Evolutionary conservation across 2,329 filamentous ascomycete genomes (phyloP).

Genomic region (Cordyceps farinosa): DNA sequence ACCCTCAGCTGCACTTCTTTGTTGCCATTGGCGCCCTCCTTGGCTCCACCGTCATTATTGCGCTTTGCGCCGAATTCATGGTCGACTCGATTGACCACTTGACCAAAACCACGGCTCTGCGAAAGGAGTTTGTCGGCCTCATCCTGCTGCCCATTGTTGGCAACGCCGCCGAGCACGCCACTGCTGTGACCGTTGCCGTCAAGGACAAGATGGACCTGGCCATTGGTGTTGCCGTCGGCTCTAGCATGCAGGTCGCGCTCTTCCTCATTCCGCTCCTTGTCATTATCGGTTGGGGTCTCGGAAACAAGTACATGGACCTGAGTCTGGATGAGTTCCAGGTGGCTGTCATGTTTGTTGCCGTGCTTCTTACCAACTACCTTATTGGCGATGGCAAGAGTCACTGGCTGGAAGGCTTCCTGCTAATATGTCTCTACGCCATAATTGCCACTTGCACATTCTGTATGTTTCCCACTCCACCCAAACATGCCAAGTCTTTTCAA

Average conservation of each 20-base stretch:
- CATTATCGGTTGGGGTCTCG: slow-evolving; percentile 75
- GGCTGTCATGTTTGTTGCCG: slow-evolving; percentile 77
- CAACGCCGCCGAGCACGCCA: slow-evolving; percentile 78
- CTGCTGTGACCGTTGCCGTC: slow-evolving; percentile 72
- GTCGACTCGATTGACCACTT: slow-evolving; percentile 70
- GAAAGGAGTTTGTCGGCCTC: slow-evolving; percentile 72
- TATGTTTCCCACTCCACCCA: slow-evolving; percentile 36
- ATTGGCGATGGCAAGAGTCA: slow-evolving; percentile 80
- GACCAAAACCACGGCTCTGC: slow-evolving; percentile 56
- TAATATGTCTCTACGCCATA: slow-evolving; percentile 76
- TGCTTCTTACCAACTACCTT: slow-evolving; percentile 81
- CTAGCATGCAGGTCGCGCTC: slow-evolving; percentile 75
- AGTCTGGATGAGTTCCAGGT: slow-evolving; percentile 89
- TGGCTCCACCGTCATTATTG: slow-evolving; percentile 73
- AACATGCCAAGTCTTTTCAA: neutral
- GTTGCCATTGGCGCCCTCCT: slow-evolving; percentile 71
- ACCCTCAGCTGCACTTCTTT: slow-evolving; percentile 67
- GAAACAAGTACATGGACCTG: slow-evolving; percentile 68
- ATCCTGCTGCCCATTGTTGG: slow-evolving; percentile 81
- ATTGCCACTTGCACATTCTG: slow-evolving; percentile 67
- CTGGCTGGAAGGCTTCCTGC: slow-evolving; percentile 72
- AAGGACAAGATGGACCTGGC: slow-evolving; percentile 86
- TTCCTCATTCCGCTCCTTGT: slow-evolving; percentile 76
- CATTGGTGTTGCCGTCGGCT: slow-evolving; percentile 76
- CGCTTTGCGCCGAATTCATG: slow-evolving; percentile 76